Percentiles rank a stretch among this genome's conserved stretches.
phyloP scores from a whole-genome alignment of 257 asterid species.

The Solanum paucissectum region DNA sequence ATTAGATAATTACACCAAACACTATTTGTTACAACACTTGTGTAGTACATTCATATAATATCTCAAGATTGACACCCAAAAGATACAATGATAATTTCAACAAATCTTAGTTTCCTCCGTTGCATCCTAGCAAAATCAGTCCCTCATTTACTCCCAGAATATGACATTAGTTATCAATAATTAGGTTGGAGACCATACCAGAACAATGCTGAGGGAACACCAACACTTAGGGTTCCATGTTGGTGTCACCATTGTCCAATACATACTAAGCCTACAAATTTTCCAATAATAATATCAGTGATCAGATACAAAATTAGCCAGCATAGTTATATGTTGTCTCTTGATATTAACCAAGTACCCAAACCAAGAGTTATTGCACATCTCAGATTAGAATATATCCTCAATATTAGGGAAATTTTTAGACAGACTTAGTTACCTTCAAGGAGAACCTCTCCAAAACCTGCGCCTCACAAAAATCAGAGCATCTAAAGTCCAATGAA shows the following conservation, averaged over 20 bases:
- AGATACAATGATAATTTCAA: neutral
- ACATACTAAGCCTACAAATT: conserved; percentile 3
- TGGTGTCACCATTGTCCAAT: conserved; percentile 1
- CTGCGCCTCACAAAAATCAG: conserved; percentile 3
- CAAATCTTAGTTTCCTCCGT: neutral
- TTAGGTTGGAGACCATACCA: conserved; percentile 4
- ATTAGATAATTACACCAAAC: neutral
- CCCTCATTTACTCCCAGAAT: neutral
- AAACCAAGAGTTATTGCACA: neutral
- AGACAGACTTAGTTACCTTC: neutral
- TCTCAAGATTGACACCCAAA: neutral
- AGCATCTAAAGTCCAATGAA: neutral
- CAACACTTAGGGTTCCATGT: conserved; percentile 6
- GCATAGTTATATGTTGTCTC: neutral
- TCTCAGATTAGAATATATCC: neutral
- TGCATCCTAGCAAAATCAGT: neutral
- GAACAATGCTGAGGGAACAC: neutral
- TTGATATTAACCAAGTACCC: neutral
- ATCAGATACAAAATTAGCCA: conserved; percentile 1
- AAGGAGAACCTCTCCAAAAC: neutral
- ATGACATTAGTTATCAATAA: neutral
- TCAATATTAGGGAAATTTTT: neutral
- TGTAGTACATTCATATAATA: neutral
- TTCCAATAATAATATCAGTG: neutral
- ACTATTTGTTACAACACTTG: neutral